Evolutionary conservation across 768 basidiomycete species (phyloP).

Genomic region (Cystofilobasidium ferigula): DNA sequence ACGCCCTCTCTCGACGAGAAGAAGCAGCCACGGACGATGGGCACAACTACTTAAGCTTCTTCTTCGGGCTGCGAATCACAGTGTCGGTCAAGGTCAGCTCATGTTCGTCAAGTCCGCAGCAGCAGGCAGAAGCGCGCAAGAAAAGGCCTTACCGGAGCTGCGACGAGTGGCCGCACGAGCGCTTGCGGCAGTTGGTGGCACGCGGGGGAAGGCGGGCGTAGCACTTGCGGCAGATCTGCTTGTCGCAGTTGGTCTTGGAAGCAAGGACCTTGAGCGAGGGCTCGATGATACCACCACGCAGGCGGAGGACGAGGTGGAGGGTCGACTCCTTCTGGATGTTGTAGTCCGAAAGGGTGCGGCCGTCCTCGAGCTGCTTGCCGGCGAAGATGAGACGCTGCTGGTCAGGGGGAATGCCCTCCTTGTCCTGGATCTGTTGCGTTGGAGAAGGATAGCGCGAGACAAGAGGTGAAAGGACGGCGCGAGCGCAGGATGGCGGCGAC

Average conservation of each 20-base stretch:
- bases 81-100: neutral
- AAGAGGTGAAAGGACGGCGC: neutral
- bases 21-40: too few relatives aligned
- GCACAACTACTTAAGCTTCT: neutral
- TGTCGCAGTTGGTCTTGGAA: conserved; percentile 96
- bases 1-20: too few relatives aligned
- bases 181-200: conserved; percentile 98
- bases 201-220: conserved; percentile 98
- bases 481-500: neutral
- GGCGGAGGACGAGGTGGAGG: conserved; percentile 86
- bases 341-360: conserved; percentile 28
- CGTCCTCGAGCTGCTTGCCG: conserved; percentile 41
- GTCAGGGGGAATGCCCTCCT: conserved; percentile 42
- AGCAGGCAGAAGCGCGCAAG: neutral
- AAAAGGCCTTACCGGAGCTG: conserved; percentile 18
- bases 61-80: neutral
- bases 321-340: conserved; percentile 57
- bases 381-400: conserved; percentile 47
- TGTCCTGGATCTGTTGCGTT: conserved; percentile 38
- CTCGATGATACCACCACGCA: conserved; percentile 78
- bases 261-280: conserved; percentile 96
- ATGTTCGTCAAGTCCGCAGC: neutral
- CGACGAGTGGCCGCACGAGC: conserved; percentile 45
- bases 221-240: conserved; percentile 99
- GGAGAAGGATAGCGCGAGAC: neutral